Evolutionary conservation across 768 basidiomycete genomes (phyloP).

Genomic region (Boletus subparvulus): DNA sequence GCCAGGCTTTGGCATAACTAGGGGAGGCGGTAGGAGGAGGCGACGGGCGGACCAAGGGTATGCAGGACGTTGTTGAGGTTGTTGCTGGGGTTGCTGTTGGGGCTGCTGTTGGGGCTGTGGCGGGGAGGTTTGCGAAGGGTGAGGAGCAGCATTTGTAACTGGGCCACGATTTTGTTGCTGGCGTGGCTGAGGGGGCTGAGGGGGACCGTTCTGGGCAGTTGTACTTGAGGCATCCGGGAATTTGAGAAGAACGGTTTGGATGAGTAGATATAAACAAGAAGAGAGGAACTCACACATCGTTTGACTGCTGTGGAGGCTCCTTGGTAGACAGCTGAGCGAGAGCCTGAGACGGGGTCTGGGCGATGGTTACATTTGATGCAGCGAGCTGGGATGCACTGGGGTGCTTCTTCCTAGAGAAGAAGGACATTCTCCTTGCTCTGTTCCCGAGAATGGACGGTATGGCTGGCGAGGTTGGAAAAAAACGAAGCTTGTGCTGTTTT

Average conservation of each 20-base stretch:
- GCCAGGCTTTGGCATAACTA: conserved; percentile 62
- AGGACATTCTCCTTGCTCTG: conserved; percentile 82
- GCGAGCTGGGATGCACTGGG: conserved; percentile 47
- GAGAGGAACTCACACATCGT: conserved; percentile 37
- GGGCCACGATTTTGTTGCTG: conserved; percentile 37
- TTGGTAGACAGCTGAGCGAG: conserved; percentile 54
- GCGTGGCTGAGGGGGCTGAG: conserved; percentile 36
- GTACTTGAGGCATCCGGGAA: conserved; percentile 2
- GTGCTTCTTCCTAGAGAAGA: conserved; percentile 89
- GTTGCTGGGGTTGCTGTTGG: conserved; percentile 14
- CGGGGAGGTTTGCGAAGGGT: conserved; percentile 31
- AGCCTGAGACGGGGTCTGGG: conserved; percentile 67
- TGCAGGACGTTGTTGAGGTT: conserved; percentile 50
- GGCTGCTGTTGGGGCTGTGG: conserved; percentile 35
- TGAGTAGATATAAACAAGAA: conserved; percentile 2
- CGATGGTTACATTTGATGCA: conserved; percentile 50
- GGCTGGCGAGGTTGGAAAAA: conserved; percentile 40
- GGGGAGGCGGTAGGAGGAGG: conserved; percentile 66
- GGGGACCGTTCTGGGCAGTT: conserved; percentile 24
- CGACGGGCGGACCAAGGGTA: conserved; percentile 86
- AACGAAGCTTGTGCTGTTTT: conserved; percentile 11
- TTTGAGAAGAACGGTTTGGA: conserved; percentile 1
- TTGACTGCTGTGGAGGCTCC: conserved; percentile 28
- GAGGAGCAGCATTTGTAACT: conserved; percentile 29
- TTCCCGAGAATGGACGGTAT: conserved; percentile 66